These are phyloP conservation scores for Dioscorea dumetorum DNA, from an alignment of 106 monocot species.

Conservation along the genomic window DNA sequence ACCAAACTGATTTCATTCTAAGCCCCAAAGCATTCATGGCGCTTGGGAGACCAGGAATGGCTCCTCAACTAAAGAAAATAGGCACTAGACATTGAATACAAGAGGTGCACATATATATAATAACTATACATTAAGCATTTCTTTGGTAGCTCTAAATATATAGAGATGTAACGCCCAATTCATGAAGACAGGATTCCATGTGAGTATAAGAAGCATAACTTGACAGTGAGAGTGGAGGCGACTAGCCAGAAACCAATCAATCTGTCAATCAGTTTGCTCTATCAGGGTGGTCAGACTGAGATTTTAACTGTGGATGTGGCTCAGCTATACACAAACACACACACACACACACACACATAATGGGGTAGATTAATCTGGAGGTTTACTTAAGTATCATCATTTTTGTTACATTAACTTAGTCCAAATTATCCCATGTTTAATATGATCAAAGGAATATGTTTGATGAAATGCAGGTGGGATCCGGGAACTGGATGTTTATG, in stretches of 20 bases:
- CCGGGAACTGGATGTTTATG: slow-evolving; percentile 57
- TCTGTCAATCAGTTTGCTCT: slow-evolving; percentile 55
- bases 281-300: slow-evolving; percentile 90
- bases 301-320: slow-evolving; percentile 52
- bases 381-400: no score
- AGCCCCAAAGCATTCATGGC: slow-evolving; percentile 34
- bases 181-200: slow-evolving; percentile 58
- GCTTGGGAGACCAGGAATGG: slow-evolving; percentile 52
- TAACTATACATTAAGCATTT: no score
- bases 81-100: slow-evolving; percentile 57
- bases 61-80: slow-evolving; percentile 14
- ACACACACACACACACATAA: background rate
- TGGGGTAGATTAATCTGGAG: no score
- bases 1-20: slow-evolving; percentile 65
- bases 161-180: no score
- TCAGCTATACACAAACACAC: background rate
- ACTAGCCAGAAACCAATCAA: slow-evolving; percentile 38
- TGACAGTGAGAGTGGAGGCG: slow-evolving; percentile 71
- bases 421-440: no score
- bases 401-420: no score
- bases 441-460: background rate
- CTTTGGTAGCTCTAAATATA: no score
- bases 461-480: slow-evolving; percentile 16
- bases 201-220: slow-evolving; percentile 34
- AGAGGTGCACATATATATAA: slow-evolving; percentile 19